These are phyloP conservation scores for Lotmaria passim DNA, from an alignment of 208 protist genomes.

Conservation along the genomic window DNA sequence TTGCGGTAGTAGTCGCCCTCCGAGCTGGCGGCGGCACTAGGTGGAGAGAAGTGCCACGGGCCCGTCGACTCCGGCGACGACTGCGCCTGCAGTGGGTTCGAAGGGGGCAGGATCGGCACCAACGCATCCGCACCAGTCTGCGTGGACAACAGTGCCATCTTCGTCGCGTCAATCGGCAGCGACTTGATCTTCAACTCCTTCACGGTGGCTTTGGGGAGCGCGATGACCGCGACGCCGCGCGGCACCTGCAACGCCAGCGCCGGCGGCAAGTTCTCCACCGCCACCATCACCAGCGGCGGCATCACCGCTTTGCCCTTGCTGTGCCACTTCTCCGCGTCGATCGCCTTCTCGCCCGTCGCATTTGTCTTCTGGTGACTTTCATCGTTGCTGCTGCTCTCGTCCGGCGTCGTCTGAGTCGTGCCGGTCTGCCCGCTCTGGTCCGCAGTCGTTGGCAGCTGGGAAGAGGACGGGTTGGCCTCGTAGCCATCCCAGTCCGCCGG, in stretches of 20 bases:
- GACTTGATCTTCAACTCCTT: conserved; percentile 15
- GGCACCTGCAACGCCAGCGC: conserved; percentile 33
- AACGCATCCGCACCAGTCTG: not conserved
- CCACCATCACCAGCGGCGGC: conserved; percentile 34
- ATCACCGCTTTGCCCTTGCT: not conserved
- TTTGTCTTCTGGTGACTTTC: not conserved
- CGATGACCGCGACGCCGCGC: conserved; percentile 25
- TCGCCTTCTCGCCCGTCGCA: not conserved
- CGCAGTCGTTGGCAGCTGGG: conserved; percentile 5
- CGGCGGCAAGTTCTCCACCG: conserved; percentile 24
- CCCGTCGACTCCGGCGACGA: conserved; percentile 1
- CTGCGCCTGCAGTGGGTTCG: not conserved
- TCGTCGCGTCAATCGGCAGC: not conserved
- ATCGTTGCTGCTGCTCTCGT: not conserved
- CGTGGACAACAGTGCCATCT: conserved; percentile 2
- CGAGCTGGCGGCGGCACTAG: not conserved
- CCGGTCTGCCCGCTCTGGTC: conserved; percentile 4
- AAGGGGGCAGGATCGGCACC: not conserved
- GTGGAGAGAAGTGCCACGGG: not conserved
- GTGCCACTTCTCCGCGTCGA: not conserved
- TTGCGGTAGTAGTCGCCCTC: conserved; percentile 8
- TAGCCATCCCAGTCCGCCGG: not conserved
- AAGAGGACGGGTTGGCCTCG: conserved; percentile 19
- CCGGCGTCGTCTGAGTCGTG: not conserved
- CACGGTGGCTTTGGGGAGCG: conserved; percentile 26